Conservation (phyloP, 2,329 filamentous ascomycete species). For the Coniella vitis region DNA sequence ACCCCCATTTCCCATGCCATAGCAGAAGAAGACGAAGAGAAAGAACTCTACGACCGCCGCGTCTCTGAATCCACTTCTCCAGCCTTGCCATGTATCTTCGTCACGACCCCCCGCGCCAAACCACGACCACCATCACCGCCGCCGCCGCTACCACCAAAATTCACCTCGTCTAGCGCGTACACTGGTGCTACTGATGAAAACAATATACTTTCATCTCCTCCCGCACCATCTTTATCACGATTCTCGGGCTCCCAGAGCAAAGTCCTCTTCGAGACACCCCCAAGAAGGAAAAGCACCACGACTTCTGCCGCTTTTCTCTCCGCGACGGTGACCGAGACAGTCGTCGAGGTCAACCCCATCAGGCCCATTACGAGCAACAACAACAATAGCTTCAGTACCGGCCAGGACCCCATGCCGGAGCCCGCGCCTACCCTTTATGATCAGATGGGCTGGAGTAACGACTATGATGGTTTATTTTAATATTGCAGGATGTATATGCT, state of each 20-base stretch:
- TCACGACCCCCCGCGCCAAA: conserved; percentile 12
- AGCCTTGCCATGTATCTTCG: conserved; percentile 11
- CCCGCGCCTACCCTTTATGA: conserved; percentile 42
- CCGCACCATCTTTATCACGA: too few relatives aligned
- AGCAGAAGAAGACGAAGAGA: too few relatives aligned
- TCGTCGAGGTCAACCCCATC: too few relatives aligned
- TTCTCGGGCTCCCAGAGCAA: background rate
- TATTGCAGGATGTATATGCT: conserved; percentile 24
- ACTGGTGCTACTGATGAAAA: conserved; percentile 3
- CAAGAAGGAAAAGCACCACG: background rate
- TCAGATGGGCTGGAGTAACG: conserved; percentile 48
- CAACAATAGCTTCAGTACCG: background rate
- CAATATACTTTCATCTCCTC: conserved; percentile 13
- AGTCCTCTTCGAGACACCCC: conserved; percentile 11
- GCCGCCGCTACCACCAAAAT: too few relatives aligned
- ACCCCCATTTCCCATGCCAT: background rate
- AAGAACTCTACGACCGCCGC: background rate
- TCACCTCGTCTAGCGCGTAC: too few relatives aligned
- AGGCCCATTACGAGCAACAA: background rate
- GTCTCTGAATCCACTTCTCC: conserved; percentile 11
- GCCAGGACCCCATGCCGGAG: background rate
- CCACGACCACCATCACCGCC: background rate
- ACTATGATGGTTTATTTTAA: conserved; percentile 36
- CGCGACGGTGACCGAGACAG: background rate
- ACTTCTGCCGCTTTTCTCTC: conserved; percentile 4